Conservation (phyloP, 1,284 basidiomycete genomes). For the Ustilago curta region DNA sequence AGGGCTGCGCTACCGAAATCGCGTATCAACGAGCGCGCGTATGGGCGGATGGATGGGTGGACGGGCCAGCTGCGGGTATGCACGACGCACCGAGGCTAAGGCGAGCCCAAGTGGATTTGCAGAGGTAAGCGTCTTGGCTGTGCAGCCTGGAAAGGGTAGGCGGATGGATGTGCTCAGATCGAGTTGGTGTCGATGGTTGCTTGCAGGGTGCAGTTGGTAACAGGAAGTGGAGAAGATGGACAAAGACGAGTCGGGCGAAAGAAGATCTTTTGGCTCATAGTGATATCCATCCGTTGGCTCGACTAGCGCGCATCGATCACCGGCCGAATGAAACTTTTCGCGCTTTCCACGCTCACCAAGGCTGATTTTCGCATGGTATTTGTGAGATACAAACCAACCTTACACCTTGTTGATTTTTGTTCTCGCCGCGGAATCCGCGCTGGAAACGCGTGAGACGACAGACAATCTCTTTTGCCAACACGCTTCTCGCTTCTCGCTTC, state of each 20-base stretch:
- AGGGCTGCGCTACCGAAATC: not conserved
- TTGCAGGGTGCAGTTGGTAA: constrained; percentile 40
- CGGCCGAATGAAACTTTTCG: constrained; percentile 37
- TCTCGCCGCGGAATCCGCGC: no score
- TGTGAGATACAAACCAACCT: not conserved
- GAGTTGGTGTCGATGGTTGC: constrained; percentile 14
- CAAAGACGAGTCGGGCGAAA: constrained; percentile 46
- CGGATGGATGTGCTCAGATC: not conserved
- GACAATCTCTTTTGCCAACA: no score
- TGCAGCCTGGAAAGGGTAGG: not conserved
- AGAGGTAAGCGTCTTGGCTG: not conserved
- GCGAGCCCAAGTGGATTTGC: not conserved
- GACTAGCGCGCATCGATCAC: constrained; percentile 29
- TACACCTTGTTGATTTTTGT: not conserved
- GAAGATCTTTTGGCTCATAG: constrained; percentile 23
- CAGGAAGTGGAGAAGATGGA: constrained; percentile 31
- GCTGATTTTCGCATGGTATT: not conserved
- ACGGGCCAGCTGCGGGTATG: not conserved
- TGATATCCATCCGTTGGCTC: not conserved
- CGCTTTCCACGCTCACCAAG: no score
- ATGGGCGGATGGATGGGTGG: not conserved
- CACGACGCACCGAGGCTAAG: not conserved
- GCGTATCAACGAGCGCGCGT: not conserved
- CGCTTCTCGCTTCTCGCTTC: no score
- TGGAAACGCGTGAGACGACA: no score